A percentile compares a stretch with the other conserved stretches of the same genome.
These are phyloP conservation scores for Berberis vulgaris DNA, from an alignment of 164 flowering plant species.

Conservation along the genomic window DNA sequence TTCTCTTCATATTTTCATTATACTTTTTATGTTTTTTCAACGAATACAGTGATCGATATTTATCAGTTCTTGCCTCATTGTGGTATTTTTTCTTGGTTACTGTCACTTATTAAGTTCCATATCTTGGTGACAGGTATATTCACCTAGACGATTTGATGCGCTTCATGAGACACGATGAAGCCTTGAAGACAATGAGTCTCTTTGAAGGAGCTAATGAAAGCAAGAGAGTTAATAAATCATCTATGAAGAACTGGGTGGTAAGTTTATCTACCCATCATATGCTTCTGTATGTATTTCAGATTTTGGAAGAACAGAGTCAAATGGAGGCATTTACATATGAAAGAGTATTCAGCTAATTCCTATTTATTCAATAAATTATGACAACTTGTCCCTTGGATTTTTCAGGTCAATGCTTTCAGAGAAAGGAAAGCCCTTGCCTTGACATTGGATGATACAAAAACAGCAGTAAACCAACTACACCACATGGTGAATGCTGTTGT, in stretches of 20 bases:
- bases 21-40: too few species aligned
- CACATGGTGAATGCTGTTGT: conserved; percentile 35
- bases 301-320: too few species aligned
- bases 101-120: neutral
- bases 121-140: conserved; percentile 27
- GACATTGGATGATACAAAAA: conserved; percentile 61
- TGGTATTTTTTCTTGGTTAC: neutral
- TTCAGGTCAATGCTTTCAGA: conserved; percentile 49
- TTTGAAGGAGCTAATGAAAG: conserved; percentile 42
- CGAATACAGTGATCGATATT: too few species aligned
- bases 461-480: conserved; percentile 62
- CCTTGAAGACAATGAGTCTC: conserved; percentile 35
- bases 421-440: conserved; percentile 59
- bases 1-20: too few species aligned
- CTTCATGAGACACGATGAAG: conserved; percentile 53
- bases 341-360: too few species aligned
- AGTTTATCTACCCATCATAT: neutral
- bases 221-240: conserved; percentile 37
- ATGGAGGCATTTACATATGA: too few species aligned
- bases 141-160: conserved; percentile 41
- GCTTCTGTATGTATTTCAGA: neutral
- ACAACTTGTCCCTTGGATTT: neutral
- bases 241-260: conserved; percentile 53
- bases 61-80: too few species aligned
- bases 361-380: neutral